A percentile compares a stretch with the other conserved stretches of the same genome.
Conservation (phyloP, 371 early-diverging fungal genomes). For the Lichtheimia hyalospora region DNA sequence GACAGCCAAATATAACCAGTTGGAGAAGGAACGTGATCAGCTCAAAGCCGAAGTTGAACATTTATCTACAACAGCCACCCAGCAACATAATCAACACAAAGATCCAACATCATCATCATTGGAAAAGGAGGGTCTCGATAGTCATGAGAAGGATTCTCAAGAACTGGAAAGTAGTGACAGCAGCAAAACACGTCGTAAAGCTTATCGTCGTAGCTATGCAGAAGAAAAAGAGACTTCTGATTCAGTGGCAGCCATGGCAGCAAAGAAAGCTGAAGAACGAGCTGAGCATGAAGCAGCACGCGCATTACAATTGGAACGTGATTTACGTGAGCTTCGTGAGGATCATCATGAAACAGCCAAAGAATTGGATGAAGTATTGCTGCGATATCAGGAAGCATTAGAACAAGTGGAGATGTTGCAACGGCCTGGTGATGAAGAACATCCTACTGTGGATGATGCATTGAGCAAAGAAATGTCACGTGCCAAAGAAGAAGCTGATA, state of each 20-base stretch:
- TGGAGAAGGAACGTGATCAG: constrained; percentile 31
- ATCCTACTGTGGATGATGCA: constrained; percentile 5
- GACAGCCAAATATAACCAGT: constrained; percentile 14
- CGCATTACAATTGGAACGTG: constrained; percentile 19
- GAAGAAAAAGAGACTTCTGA: constrained; percentile 33
- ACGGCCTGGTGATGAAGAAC: constrained; percentile 5
- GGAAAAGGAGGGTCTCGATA: not conserved
- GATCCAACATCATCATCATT: not conserved
- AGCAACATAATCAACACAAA: not conserved
- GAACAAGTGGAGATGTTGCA: constrained; percentile 25
- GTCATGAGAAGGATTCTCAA: not conserved
- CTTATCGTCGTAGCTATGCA: constrained; percentile 28
- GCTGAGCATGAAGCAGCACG: constrained; percentile 20
- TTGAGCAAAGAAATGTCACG: constrained; percentile 40
- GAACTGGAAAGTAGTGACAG: not conserved
- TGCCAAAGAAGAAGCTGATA: constrained; percentile 30
- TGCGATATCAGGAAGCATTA: constrained; percentile 36
- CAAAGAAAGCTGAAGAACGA: constrained; percentile 12
- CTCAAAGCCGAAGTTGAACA: constrained; percentile 17
- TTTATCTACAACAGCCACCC: constrained; percentile 1
- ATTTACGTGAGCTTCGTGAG: constrained; percentile 20
- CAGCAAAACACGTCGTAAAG: constrained; percentile 3
- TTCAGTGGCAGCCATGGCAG: constrained; percentile 21
- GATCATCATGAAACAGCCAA: constrained; percentile 36
- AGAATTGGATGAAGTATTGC: constrained; percentile 37